Evolutionary conservation across 2,329 filamentous ascomycete species (phyloP), one percentile per base, ranked within the genome.

Genomic region (Pseudopithomyces maydicus): DNA sequence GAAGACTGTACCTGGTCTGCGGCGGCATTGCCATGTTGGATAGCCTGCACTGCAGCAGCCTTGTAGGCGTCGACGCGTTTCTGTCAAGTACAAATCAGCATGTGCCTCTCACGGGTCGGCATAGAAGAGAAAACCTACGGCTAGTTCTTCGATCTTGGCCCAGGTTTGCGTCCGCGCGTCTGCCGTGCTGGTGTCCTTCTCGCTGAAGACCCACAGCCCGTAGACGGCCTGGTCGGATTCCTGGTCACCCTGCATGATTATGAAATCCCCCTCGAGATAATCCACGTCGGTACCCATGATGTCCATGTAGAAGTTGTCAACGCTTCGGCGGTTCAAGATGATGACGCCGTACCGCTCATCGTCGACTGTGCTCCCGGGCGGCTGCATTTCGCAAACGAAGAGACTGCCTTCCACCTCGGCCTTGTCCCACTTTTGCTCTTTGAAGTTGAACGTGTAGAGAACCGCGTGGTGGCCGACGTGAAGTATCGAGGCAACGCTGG

Each of bases 391-490:
- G 80, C 91, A 96, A 52, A 98, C 85, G 74, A 98, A 99, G 62
- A 98, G 81, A 12, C 91, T 90, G 38, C 95, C 95, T 77, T 97
- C 93, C 11, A 93, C 84, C 54, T 88, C 90, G 44, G 85, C 85
- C 80, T 96, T 96, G 72, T 95, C 90, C 95, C 95, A 98, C 57
- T 81, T 78, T 51, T 84, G 80, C 2, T 86, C 82, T 4, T 82
- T 77, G 45, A 85, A 81, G 59, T 83, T 85, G 79, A 96, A 95
- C 46, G 84, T 85, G 81, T 97, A 98, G 64, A 97, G 84, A 35
- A 95, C 91, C 23, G 90, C 90, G 69, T 94, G 96, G 32, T 90
- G 89, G 6, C 92, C 92, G 64, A 95, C 89, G 61, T 90, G 89
- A 62, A 92, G 82, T 71, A 97, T 92, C 51, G 83, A 80, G 56